Percentiles rank a stretch among this genome's conserved stretches.
phyloP scores from a whole-genome alignment of 257 asterid genomes.

The Voacanga thouarsii region DNA sequence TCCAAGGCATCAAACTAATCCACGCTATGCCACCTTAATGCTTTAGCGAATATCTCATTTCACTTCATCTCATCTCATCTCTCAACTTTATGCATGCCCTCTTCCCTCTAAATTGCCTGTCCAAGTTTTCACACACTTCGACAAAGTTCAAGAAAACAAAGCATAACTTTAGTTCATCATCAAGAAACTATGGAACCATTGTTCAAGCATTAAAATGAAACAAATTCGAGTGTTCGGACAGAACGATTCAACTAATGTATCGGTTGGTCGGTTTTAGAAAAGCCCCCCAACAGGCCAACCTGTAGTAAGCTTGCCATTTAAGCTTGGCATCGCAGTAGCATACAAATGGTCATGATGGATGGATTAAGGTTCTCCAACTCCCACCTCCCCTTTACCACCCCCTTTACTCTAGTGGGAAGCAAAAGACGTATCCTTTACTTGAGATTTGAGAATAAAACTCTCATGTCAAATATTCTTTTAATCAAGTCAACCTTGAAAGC shows the following conservation, averaged over 20 bases:
- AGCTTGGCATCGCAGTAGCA: constrained; percentile 19
- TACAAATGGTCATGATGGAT: background rate
- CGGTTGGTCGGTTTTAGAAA: background rate
- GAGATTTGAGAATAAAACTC: constrained; percentile 12
- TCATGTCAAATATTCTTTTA: constrained; percentile 4
- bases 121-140: background rate
- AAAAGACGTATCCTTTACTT: constrained; percentile 24
- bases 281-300: background rate
- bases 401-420: constrained; percentile 26
- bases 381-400: background rate
- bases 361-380: constrained; percentile 13
- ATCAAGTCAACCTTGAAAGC: constrained; percentile 17
- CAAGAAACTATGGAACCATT: no score
- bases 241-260: background rate
- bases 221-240: no score
- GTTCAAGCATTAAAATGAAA: no score
- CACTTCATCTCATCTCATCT: background rate
- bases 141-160: background rate
- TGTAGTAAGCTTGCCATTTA: constrained; percentile 13
- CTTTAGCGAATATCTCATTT: constrained; percentile 2
- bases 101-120: background rate
- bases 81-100: background rate
- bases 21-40: background rate
- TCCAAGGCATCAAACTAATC: background rate
- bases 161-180: no score